Evolutionary conservation across 2,329 filamentous ascomycete species (phyloP).

Genomic region (Colletotrichum tofieldiae): DNA sequence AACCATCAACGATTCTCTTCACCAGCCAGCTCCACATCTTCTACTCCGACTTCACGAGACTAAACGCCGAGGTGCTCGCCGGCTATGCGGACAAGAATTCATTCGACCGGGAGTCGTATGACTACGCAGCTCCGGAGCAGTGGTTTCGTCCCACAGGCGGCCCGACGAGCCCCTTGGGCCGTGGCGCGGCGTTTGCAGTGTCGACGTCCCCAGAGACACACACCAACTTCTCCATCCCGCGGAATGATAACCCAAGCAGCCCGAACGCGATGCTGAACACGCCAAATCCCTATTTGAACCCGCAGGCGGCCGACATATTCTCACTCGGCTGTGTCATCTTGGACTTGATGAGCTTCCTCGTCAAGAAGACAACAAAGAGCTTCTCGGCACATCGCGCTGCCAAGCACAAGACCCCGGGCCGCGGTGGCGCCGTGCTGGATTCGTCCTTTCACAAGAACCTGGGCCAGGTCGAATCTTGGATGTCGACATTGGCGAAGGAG

Average conservation of each 20-base stretch:
- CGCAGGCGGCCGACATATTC: conserved; percentile 78
- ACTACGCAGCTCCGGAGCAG: conserved; percentile 81
- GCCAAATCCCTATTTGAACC: conserved; percentile 63
- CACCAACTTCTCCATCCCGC: conserved; percentile 56
- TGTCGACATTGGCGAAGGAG: conserved; percentile 73
- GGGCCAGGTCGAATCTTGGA: conserved; percentile 79
- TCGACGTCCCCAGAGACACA: conserved; percentile 55
- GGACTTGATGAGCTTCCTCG: conserved; percentile 78
- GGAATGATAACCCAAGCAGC: conserved; percentile 49
- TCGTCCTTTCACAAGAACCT: conserved; percentile 82
- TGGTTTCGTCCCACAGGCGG: conserved; percentile 62
- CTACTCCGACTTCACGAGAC: conserved; percentile 73
- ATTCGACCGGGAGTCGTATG: conserved; percentile 79
- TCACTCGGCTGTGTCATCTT: conserved; percentile 81
- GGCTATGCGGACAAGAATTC: conserved; percentile 55
- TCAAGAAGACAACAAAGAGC: conserved; percentile 77
- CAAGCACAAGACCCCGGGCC: conserved; percentile 72
- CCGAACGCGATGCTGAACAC: conserved; percentile 54
- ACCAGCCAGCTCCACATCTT: conserved; percentile 77
- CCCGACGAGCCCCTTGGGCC: conserved; percentile 53
- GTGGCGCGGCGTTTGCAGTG: conserved; percentile 52
- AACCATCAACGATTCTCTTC: conserved; percentile 79
- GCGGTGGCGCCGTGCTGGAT: conserved; percentile 75
- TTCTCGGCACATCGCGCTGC: conserved; percentile 78
- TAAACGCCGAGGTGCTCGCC: conserved; percentile 58